phyloP scores from a whole-genome alignment of 208 protist genomes.

The Acanthamoeba triangularis region DNA sequence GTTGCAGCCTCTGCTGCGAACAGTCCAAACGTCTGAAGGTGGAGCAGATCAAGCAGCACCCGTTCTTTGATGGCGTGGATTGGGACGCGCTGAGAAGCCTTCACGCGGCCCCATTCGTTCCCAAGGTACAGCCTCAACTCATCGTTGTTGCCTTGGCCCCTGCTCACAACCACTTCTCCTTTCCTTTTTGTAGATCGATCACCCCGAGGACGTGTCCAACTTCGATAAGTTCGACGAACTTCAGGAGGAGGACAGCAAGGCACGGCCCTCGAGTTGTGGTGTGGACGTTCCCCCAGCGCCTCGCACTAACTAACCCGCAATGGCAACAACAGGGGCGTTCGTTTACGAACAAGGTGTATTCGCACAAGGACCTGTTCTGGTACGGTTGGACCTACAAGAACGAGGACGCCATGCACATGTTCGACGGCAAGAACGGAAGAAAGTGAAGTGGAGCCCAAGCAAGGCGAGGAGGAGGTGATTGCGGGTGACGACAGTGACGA shows the following conservation, averaged over 20 bases:
- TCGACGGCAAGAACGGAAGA: conserved; percentile 21
- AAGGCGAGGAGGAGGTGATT: background rate
- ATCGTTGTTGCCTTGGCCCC: background rate
- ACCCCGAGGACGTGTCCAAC: conserved; percentile 69
- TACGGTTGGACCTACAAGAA: conserved; percentile 71
- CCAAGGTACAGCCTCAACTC: conserved; percentile 64
- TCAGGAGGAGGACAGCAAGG: background rate
- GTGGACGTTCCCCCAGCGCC: background rate
- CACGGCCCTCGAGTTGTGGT: background rate
- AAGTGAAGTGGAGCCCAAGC: background rate
- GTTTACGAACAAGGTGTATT: conserved; percentile 70
- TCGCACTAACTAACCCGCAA: too few relatives aligned
- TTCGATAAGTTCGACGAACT: conserved; percentile 70
- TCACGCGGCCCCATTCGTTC: conserved; percentile 88
- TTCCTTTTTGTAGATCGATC: background rate
- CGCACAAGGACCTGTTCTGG: conserved; percentile 72
- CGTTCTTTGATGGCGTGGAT: conserved; percentile 90
- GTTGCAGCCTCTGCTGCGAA: conserved; percentile 49
- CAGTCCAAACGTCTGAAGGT: conserved; percentile 69
- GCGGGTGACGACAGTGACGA: background rate
- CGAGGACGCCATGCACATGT: conserved; percentile 63
- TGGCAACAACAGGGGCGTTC: conserved; percentile 22
- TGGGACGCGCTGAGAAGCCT: conserved; percentile 86
- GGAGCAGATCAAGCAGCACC: conserved; percentile 84
- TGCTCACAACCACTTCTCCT: background rate